Percentiles rank a stretch among this genome's conserved stretches.
These are phyloP conservation scores for Ganoderma lingzhi DNA, from an alignment of 1,284 basidiomycete genomes.

Conservation along the genomic window DNA sequence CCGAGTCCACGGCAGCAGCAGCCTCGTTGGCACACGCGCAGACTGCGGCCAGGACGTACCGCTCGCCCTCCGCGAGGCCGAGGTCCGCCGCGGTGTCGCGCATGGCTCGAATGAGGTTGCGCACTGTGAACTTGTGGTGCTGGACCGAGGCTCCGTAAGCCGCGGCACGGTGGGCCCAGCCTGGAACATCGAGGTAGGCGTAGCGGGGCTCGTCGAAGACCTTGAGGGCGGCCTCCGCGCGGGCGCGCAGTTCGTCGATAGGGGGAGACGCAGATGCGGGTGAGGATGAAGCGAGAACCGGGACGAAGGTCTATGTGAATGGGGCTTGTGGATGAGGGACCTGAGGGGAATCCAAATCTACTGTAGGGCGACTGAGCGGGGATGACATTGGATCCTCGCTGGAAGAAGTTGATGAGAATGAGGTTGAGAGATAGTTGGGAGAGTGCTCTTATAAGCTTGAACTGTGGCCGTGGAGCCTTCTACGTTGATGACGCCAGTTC, in stretches of 20 bases:
- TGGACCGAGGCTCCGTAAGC: neutral
- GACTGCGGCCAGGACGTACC: neutral
- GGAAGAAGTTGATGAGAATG: no score
- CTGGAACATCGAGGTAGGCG: neutral
- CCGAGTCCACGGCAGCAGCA: neutral
- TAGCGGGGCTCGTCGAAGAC: slow-evolving; percentile 1
- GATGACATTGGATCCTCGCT: no score
- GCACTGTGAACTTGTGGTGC: neutral
- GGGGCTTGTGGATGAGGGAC: slow-evolving; percentile 11
- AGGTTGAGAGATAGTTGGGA: no score
- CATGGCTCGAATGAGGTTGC: neutral
- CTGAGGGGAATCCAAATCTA: no score
- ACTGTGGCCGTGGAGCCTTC: no score
- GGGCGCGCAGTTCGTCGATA: neutral
- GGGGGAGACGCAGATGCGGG: neutral
- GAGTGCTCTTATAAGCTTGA: no score
- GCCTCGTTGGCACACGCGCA: neutral
- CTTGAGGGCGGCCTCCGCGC: neutral
- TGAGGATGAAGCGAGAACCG: neutral
- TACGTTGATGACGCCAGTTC: no score
- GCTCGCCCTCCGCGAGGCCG: neutral
- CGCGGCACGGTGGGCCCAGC: neutral
- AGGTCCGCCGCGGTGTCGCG: neutral
- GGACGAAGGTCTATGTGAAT: neutral
- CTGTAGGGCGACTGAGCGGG: no score